Percentiles rank a stretch among this genome's conserved stretches.
phyloP scores from a whole-genome alignment of 116 monocot genomes.

The Posidonia oceanica region DNA sequence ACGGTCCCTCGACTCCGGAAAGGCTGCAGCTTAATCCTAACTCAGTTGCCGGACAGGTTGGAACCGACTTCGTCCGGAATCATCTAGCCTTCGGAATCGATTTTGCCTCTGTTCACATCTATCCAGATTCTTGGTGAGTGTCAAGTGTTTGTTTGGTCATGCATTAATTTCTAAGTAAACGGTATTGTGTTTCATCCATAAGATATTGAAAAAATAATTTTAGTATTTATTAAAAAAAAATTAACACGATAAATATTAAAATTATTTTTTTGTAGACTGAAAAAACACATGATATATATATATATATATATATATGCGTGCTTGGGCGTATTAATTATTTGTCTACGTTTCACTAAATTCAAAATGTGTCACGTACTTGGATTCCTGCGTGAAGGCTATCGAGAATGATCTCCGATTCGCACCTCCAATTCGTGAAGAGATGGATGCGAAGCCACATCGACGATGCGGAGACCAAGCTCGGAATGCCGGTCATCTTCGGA shows the following conservation, averaged over 20 bases:
- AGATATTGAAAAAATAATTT: too few relatives aligned
- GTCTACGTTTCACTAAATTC: too few relatives aligned
- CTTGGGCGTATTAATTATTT: too few relatives aligned
- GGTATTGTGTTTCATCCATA: too few relatives aligned
- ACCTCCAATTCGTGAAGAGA: constrained; percentile 42
- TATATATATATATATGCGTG: too few relatives aligned
- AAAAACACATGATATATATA: too few relatives aligned
- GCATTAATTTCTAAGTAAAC: too few relatives aligned
- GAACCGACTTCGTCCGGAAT: constrained; percentile 81
- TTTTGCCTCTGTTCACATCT: constrained; percentile 80
- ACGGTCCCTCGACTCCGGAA: constrained; percentile 68
- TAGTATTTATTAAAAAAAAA: too few relatives aligned
- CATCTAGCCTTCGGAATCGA: constrained; percentile 58
- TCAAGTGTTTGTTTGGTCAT: background rate
- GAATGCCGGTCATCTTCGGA: constrained; percentile 66
- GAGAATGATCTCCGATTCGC: constrained; percentile 19
- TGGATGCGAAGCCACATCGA: constrained; percentile 92
- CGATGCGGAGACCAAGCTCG: constrained; percentile 46
- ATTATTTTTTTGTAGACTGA: too few relatives aligned
- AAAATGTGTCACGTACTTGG: too few relatives aligned
- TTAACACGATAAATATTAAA: too few relatives aligned
- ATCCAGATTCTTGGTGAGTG: constrained; percentile 61
- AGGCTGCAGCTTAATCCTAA: constrained; percentile 41
- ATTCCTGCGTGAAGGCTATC: constrained; percentile 30
- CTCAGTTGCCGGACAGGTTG: constrained; percentile 24